Conservation (phyloP, 495 filamentous ascomycete genomes). For the Xylaria curta region DNA sequence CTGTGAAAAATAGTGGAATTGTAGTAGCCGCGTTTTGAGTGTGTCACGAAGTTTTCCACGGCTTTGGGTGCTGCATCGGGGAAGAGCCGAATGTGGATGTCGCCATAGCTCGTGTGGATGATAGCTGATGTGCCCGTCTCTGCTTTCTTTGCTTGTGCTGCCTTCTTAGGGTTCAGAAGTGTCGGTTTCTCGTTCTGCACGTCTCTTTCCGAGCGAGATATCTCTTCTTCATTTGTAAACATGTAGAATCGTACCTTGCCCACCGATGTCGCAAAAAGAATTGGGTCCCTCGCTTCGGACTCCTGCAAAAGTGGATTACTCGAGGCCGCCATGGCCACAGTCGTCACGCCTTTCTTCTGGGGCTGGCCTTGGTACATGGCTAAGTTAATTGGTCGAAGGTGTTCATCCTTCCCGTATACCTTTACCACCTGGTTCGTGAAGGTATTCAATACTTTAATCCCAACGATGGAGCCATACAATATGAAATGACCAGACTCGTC, state of each 20-base stretch:
- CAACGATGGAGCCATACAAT: constrained; percentile 88
- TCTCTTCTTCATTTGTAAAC: constrained; percentile 88
- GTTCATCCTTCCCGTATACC: constrained; percentile 86
- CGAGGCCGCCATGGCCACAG: constrained; percentile 96
- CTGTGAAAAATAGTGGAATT: constrained; percentile 98
- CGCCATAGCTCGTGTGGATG: constrained; percentile 91
- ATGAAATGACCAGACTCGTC: constrained; percentile 97
- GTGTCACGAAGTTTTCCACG: constrained; percentile 98
- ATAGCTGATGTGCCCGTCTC: constrained; percentile 81
- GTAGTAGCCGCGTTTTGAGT: constrained; percentile 88
- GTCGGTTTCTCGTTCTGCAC: constrained; percentile 94
- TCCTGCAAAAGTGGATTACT: constrained; percentile 92
- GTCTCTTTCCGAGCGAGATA: constrained; percentile 86
- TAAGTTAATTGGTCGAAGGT: constrained; percentile 80
- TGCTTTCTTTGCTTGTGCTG: constrained; percentile 60
- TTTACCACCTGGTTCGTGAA: constrained; percentile 90
- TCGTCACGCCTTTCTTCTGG: constrained; percentile 87
- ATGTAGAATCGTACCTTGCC: constrained; percentile 97
- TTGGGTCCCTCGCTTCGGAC: constrained; percentile 88
- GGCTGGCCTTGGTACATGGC: constrained; percentile 96
- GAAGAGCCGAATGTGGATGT: constrained; percentile 93
- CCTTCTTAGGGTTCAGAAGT: constrained; percentile 51
- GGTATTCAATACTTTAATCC: constrained; percentile 93
- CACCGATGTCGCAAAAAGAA: constrained; percentile 81
- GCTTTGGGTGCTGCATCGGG: constrained; percentile 91